phyloP scores from a whole-genome alignment of 192 early-diverging fungal species.

The Backusella luteola region DNA sequence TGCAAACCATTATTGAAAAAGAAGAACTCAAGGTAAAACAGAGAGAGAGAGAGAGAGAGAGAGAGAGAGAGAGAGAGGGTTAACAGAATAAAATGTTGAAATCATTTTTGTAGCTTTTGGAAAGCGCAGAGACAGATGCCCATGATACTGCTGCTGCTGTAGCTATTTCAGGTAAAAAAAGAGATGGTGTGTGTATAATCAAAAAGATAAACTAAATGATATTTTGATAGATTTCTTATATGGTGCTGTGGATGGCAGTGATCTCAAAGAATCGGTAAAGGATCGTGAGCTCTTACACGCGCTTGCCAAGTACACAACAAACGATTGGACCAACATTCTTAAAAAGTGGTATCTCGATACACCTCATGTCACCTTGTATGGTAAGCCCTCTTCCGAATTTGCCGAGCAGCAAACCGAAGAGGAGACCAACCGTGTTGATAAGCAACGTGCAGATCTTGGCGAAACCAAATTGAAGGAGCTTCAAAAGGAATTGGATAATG shows the following conservation, averaged over 20 bases:
- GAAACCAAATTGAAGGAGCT: constrained; percentile 44
- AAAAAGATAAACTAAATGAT: background rate
- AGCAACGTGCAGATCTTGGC: constrained; percentile 47
- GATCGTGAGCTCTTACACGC: constrained; percentile 43
- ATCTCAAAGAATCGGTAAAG: constrained; percentile 43
- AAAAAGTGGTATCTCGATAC: constrained; percentile 49
- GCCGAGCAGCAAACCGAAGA: constrained; percentile 47
- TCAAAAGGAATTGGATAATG: constrained; percentile 46
- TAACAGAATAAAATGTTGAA: constrained; percentile 2
- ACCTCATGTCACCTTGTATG: constrained; percentile 47
- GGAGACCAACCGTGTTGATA: constrained; percentile 49
- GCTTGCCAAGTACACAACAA: constrained; percentile 39
- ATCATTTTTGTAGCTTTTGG: constrained; percentile 22
- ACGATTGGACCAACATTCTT: constrained; percentile 47
- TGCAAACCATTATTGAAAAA: constrained; percentile 50
- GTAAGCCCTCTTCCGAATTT: constrained; percentile 53
- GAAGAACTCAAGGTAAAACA: constrained; percentile 45
- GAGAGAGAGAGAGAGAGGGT: no score
- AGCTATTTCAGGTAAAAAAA: constrained; percentile 22
- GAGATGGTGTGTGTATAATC: background rate
- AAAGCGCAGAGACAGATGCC: constrained; percentile 40
- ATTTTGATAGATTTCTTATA: constrained; percentile 48
- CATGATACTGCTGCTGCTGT: constrained; percentile 26
- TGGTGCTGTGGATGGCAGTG: constrained; percentile 47
- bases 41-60: background rate